Percentiles rank a stretch among this genome's conserved stretches.
These are phyloP conservation scores for Fusarium setosum DNA, from an alignment of 2,329 filamentous ascomycete genomes.

Conservation along the genomic window DNA sequence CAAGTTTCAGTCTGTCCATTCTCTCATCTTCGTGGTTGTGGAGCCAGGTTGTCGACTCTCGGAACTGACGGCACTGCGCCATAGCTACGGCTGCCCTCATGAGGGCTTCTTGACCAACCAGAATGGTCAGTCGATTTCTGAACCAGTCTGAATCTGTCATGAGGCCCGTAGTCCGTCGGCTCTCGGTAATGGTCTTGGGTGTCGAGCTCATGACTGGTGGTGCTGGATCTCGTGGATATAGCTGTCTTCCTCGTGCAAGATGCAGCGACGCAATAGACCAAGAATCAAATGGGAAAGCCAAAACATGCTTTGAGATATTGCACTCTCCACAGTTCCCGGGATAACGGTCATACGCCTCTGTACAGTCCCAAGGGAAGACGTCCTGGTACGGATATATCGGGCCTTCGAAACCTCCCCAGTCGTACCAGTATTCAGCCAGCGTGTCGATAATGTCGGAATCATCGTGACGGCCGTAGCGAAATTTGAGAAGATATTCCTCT, in stretches of 20 bases:
- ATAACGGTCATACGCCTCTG: conserved; percentile 52
- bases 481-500: conserved; percentile 54
- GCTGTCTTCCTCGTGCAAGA: conserved; percentile 44
- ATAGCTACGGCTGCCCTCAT: conserved; percentile 48
- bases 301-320: conserved; percentile 56
- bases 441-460: conserved; percentile 55
- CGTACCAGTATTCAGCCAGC: conserved; percentile 57
- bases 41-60: conserved; percentile 47
- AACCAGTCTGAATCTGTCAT: conserved; percentile 46
- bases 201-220: rapidly evolving
- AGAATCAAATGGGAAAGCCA: conserved; percentile 56
- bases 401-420: conserved; percentile 53
- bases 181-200: not conserved
- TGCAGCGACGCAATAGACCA: conserved; percentile 54
- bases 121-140: conserved; percentile 46
- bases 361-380: conserved; percentile 59
- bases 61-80: conserved; percentile 42
- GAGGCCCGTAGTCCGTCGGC: not conserved
- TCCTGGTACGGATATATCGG: conserved; percentile 53
- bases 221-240: conserved; percentile 42
- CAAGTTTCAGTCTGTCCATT: conserved; percentile 49
- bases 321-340: conserved; percentile 51
- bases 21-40: conserved; percentile 33
- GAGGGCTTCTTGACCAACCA: conserved; percentile 47
- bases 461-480: conserved; percentile 50